Conservation (phyloP, 2,329 filamentous ascomycete genomes). For the Stachybotrys chartarum region DNA sequence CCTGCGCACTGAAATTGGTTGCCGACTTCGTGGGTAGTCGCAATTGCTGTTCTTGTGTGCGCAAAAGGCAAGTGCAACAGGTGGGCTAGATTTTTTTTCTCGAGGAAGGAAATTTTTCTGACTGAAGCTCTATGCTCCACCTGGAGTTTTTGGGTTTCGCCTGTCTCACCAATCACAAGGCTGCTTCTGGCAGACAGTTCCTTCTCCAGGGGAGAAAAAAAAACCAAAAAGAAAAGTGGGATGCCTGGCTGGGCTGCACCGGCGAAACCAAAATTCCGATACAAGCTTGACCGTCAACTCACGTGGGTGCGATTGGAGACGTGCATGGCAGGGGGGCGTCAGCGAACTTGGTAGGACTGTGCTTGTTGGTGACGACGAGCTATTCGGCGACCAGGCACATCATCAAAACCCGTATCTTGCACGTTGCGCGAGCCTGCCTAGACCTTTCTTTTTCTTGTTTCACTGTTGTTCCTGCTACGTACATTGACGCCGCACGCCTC, state of each 20-base stretch:
- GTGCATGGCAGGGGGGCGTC: conserved; percentile 13
- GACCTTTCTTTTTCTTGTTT: background rate
- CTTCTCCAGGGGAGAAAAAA: background rate
- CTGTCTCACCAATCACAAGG: conserved; percentile 3
- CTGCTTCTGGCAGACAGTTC: too few relatives aligned
- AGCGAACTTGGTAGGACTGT: conserved; percentile 17
- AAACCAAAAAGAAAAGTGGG: background rate
- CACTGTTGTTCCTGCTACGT: too few relatives aligned
- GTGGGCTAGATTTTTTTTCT: conserved; percentile 10
- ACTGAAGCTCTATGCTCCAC: conserved; percentile 27
- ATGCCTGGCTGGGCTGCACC: background rate
- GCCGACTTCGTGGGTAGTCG: conserved; percentile 26
- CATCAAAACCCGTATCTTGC: conserved; percentile 1
- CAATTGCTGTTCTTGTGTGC: conserved; percentile 29
- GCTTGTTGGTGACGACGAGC: conserved; percentile 9
- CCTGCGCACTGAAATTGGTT: conserved; percentile 22
- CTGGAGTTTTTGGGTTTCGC: conserved; percentile 27
- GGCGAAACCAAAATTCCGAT: conserved; percentile 15
- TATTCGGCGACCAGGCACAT: background rate
- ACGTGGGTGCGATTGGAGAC: conserved; percentile 13
- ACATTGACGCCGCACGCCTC: background rate
- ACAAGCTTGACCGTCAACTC: conserved; percentile 8
- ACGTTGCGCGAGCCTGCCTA: background rate
- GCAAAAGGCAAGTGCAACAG: conserved; percentile 21
- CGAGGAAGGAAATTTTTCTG: conserved; percentile 34